Conservation (phyloP, 352 stramenopile species). For the Aphanomyces euteiches region DNA sequence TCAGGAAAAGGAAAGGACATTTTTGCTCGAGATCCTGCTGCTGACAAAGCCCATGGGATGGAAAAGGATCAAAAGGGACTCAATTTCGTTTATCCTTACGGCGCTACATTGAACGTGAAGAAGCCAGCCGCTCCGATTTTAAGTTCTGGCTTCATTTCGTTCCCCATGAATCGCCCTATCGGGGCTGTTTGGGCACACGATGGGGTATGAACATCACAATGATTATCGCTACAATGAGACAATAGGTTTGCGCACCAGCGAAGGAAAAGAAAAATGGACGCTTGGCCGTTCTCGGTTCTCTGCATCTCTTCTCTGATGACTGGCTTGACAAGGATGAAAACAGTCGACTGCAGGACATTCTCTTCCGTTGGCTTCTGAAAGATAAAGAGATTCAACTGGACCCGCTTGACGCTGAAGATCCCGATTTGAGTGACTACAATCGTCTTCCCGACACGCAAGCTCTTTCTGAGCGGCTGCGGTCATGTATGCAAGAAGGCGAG, state of each 20-base stretch:
- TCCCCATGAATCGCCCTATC: constrained; percentile 92
- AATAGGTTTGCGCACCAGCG: constrained; percentile 39
- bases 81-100: constrained; percentile 95
- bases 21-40: constrained; percentile 36
- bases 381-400: constrained; percentile 71
- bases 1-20: constrained; percentile 61
- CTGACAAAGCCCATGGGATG: constrained; percentile 44
- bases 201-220: constrained; percentile 35
- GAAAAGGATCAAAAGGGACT: constrained; percentile 86
- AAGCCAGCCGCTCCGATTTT: constrained; percentile 77
- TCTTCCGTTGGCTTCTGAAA: constrained; percentile 92
- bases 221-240: constrained; percentile 11
- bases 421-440: constrained; percentile 85
- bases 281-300: constrained; percentile 87
- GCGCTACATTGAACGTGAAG: constrained; percentile 91
- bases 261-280: constrained; percentile 58
- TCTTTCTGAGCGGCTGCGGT: constrained; percentile 88
- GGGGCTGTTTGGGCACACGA: constrained; percentile 85
- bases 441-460: constrained; percentile 92
- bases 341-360: constrained; percentile 85
- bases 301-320: constrained; percentile 92
- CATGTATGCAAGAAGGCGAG: constrained; percentile 93
- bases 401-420: constrained; percentile 67
- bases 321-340: constrained; percentile 97
- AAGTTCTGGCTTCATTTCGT: constrained; percentile 94